phyloP scores from a whole-genome alignment of 2,329 filamentous ascomycete genomes.

The Fusarium incarnatum region DNA sequence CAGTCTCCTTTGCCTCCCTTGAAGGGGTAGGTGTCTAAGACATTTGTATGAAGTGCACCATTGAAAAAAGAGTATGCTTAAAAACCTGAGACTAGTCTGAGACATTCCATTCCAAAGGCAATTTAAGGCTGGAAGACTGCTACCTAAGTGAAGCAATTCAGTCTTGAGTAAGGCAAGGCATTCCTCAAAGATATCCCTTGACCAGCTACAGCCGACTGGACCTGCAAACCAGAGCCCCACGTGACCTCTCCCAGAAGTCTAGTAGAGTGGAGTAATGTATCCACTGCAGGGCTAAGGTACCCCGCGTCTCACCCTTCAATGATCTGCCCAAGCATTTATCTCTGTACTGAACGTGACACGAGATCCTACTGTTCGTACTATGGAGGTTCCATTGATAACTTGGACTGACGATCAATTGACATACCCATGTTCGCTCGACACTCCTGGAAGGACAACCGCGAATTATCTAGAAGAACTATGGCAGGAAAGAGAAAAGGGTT shows the following conservation, averaged over 20 bases:
- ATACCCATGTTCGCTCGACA: background rate
- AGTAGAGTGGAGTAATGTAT: background rate
- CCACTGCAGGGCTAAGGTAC: background rate
- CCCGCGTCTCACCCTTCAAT: background rate
- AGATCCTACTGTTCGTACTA: background rate
- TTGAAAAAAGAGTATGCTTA: fast-evolving
- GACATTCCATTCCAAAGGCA: background rate
- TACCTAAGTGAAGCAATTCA: no score
- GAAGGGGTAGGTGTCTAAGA: background rate
- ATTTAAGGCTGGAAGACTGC: no score
- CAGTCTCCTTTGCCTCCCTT: background rate
- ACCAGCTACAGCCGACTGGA: background rate
- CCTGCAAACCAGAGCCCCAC: background rate
- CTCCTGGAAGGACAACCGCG: no score
- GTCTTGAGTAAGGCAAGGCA: background rate
- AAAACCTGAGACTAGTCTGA: fast-evolving
- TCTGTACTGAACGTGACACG: background rate
- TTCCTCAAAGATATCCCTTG: background rate
- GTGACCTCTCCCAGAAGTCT: background rate
- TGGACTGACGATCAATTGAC: fast-evolving
- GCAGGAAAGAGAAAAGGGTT: background rate
- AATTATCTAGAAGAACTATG: background rate
- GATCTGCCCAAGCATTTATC: background rate
- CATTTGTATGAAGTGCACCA: background rate
- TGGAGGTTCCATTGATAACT: background rate